Percentiles rank a stretch among this genome's conserved stretches.
Evolutionary conservation across 1,139 yeast genomes (phyloP).

Genomic region (Arxiozyma heterogenica): DNA sequence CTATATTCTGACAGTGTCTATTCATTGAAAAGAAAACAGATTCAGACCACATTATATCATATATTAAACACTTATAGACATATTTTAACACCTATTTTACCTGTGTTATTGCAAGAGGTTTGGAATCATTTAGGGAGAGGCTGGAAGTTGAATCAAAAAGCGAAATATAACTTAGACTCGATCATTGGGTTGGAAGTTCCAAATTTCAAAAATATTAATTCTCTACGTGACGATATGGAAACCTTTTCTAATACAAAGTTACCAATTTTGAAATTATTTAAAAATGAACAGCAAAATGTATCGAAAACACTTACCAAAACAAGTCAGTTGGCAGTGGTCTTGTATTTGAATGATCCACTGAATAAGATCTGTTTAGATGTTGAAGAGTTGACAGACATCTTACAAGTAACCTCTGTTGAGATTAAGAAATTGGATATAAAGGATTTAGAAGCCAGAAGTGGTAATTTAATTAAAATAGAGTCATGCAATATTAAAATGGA

Average conservation of each 20-base stretch:
- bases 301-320: conserved; percentile 4
- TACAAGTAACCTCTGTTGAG: conserved; percentile 53
- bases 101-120: conserved; percentile 77
- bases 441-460: not conserved
- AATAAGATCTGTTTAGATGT: not conserved
- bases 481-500: not conserved
- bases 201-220: not conserved
- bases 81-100: conserved; percentile 71
- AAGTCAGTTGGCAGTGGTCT: conserved; percentile 1
- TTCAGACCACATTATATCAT: conserved; percentile 62
- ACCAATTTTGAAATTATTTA: conserved; percentile 22
- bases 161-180: not conserved
- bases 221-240: not conserved
- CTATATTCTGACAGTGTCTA: conserved; percentile 57
- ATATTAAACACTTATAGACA: conserved; percentile 55
- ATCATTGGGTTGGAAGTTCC: not conserved
- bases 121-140: conserved; percentile 47
- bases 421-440: not conserved
- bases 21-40: conserved; percentile 49
- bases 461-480: not conserved
- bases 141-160: conserved; percentile 8
- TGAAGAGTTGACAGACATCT: conserved; percentile 42
- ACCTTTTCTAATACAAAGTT: conserved; percentile 16
- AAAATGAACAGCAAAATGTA: conserved; percentile 1
- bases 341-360: not conserved